These are phyloP conservation scores for Ceratobasidium sp. DNA, from an alignment of 1,284 basidiomycete species.

Conservation along the genomic window DNA sequence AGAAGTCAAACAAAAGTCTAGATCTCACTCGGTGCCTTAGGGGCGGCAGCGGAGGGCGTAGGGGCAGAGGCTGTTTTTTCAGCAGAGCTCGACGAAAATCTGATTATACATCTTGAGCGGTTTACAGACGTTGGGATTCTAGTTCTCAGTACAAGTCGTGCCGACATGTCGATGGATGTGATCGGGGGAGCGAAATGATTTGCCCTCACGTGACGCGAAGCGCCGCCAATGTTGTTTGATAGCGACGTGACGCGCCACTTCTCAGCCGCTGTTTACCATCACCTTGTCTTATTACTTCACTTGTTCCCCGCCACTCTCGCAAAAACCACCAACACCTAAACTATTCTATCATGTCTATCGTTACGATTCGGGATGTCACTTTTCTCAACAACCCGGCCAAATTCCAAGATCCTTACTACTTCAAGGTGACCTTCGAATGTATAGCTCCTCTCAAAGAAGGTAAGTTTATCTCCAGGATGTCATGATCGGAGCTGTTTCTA, in stretches of 20 bases:
- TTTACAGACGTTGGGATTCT: background rate
- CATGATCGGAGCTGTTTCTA: background rate
- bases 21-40: conserved; percentile 21
- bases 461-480: conserved; percentile 49
- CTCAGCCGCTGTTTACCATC: background rate
- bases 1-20: background rate
- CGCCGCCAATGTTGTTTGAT: background rate
- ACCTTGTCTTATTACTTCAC: background rate
- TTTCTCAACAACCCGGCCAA: conserved; percentile 93
- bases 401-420: conserved; percentile 90
- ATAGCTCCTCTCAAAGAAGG: conserved; percentile 92
- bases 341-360: conserved; percentile 42
- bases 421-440: conserved; percentile 98
- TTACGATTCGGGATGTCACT: conserved; percentile 58
- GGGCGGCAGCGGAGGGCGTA: background rate
- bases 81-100: conserved; percentile 9
- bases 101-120: background rate
- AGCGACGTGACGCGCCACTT: conserved; percentile 10
- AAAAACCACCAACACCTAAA: background rate
- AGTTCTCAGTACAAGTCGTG: background rate
- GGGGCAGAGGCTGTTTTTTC: background rate
- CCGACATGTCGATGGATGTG: no score
- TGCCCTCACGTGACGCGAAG: conserved; percentile 21
- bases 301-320: background rate
- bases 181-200: no score